Base-by-base conservation (phyloP, 2,329 filamentous ascomycete genomes). In the Colletotrichum kahawae region DNA sequence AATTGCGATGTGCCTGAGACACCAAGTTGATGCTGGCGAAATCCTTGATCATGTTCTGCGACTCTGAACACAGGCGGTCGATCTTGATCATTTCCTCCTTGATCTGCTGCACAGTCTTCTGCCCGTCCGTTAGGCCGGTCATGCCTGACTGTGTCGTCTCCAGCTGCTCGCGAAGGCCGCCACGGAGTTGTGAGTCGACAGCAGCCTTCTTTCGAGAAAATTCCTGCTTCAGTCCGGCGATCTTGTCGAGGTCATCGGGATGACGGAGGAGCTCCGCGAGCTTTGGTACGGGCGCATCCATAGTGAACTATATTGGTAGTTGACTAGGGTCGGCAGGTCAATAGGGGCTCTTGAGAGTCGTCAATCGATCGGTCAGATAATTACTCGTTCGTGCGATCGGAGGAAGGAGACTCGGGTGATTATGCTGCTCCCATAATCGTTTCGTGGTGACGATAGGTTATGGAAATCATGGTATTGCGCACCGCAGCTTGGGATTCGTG, bases 61-160 rank as follows among this genome's bases (percentile, higher is more conserved):
- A 96, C 85, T 99, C 97, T 77, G 96, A 95, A 87, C 97, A 99
- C 78, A 99, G 91, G 86, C 95, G 95, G 87, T 99, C 97, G 81
- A 99, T 98, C 86, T 96, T 97, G 89, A 97, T 95, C 92, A 99
- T 97, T 87, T 99, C 97, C 79, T 98, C 96, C 85, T 98, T 98
- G 86, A 98, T 98, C 80, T 94, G 92, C 82, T 95, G 94, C 43
- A 99, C 95, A 76, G 95, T 95, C 84, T 96, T 94, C 85, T 98
- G 96, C 71, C 96, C 96, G 82, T 98, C 95, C 59, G 92, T 92
- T 78, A 99, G 93, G 77, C 94, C 94, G 78, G 88, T 93, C 93
- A 99, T 98, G 83, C 97, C 97, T 79, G 94, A 91, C 86, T 98
- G 96, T 13, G 97, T 98, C 70, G 96, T 94, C 86, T 98, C 95